Evolutionary conservation across 441 rosid genomes (phyloP), one percentile per base, ranked within the genome.

Genomic region (Erodium texanum): DNA sequence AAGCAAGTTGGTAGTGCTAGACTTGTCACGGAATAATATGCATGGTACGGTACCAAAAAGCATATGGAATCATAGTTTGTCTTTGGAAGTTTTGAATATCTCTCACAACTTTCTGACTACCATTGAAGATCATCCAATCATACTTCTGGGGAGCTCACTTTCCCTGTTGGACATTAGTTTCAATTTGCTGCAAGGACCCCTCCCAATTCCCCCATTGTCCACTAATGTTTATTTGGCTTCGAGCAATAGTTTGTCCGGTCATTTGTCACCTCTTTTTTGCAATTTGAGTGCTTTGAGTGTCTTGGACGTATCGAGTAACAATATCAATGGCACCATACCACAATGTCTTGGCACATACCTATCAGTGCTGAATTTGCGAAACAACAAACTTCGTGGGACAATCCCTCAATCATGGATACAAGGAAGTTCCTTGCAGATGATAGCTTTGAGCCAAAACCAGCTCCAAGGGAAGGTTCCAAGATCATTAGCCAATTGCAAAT

Each of bases 1-100:
- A 41, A 59, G n/a, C 10, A 0, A 0, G 0, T 16, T 69, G 58
- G 0, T 0, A 0, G 36, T 38, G 58, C 8, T 69, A 3, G 71
- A 69, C 54, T 20, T 61, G 19, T 69, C 71, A 29, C 5, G 16
- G 22, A 52, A 52, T 52, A 7, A n/a, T 20, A 52, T 52, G n/a
- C 59, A 52, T 16, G 59, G 16, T 23, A 0, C 20, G 0, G 2
- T 24, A 11, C 71, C 66, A 56, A 5, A 0, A 0, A 0, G 24
- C 36, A 29, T 3, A 22, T 59, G 41, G 19, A 61, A 61, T 27
- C 29, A 27, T 27, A 27, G 29, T 1, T 7, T 61, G 27, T 18
- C n/a, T 20, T n/a, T 65, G 5, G 52, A 2, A 10, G 10, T 4
- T 15, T 45, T 45, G 2, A 45, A 45, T 4, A 45, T 45, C 0